A percentile compares a stretch with the other conserved stretches of the same genome.
These are phyloP conservation scores for Ophiorrhiza pumila DNA, from an alignment of 257 asterid species.

Conservation along the genomic window DNA sequence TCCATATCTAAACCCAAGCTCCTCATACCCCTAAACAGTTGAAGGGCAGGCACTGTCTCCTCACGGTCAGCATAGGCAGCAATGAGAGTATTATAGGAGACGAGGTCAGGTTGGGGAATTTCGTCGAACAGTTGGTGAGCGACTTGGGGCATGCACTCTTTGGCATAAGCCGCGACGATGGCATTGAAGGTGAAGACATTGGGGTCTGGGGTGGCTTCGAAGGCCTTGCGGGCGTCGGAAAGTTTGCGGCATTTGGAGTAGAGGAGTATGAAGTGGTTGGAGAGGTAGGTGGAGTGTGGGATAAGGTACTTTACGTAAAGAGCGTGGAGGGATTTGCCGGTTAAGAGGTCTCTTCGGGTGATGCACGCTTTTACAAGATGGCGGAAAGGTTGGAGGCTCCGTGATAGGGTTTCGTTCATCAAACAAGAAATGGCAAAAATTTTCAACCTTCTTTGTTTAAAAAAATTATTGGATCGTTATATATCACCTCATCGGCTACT, in stretches of 20 bases:
- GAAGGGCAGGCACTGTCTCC: constrained; percentile 32
- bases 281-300: constrained; percentile 54
- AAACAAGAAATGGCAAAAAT: background rate
- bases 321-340: constrained; percentile 63
- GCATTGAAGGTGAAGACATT: constrained; percentile 74
- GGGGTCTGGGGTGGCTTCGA: constrained; percentile 44
- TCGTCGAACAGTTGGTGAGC: constrained; percentile 63
- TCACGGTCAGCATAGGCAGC: constrained; percentile 70
- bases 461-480: background rate
- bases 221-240: constrained; percentile 48
- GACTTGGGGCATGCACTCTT: constrained; percentile 38
- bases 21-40: constrained; percentile 40
- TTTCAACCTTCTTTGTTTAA: background rate
- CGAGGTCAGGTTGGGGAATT: constrained; percentile 70
- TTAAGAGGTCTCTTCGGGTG: constrained; percentile 40
- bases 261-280: constrained; percentile 78
- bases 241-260: constrained; percentile 68
- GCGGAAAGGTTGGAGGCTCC: constrained; percentile 34
- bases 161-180: constrained; percentile 57
- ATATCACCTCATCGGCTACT: too few species aligned
- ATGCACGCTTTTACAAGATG: constrained; percentile 57
- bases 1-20: constrained; percentile 41
- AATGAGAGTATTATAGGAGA: constrained; percentile 75
- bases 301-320: constrained; percentile 43
- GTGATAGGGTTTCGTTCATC: constrained; percentile 50